Evolutionary conservation across 1,139 yeast species (phyloP).

Genomic region (Blastobotrys indianensis): DNA sequence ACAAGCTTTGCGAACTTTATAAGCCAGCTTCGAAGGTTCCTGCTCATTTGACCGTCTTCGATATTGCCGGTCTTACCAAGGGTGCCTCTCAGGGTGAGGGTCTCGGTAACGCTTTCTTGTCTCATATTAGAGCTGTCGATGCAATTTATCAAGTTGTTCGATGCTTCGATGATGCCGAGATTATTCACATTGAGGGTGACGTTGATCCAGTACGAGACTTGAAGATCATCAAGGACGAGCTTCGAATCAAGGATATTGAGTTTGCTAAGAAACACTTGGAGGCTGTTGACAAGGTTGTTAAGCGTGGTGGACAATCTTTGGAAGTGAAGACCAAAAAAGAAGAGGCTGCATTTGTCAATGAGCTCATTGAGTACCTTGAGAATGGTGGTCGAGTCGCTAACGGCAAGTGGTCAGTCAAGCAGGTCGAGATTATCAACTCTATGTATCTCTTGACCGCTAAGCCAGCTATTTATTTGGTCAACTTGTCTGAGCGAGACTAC

Average conservation of each 20-base stretch:
- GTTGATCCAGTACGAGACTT: slow-evolving; percentile 94
- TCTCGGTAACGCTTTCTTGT: slow-evolving; percentile 94
- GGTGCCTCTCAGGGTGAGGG: slow-evolving; percentile 99
- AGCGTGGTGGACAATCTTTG: slow-evolving; percentile 89
- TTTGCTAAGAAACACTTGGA: slow-evolving; percentile 89
- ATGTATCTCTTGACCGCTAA: slow-evolving; percentile 84
- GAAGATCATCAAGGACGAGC: slow-evolving; percentile 85
- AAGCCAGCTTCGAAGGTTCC: slow-evolving; percentile 86
- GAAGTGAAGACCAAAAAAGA: slow-evolving; percentile 94
- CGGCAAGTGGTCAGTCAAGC: slow-evolving; percentile 83
- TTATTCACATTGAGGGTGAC: slow-evolving; percentile 96
- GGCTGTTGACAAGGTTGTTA: slow-evolving; percentile 72
- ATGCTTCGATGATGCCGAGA: slow-evolving; percentile 97
- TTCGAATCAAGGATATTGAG: slow-evolving; percentile 94
- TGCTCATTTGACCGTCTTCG: slow-evolving; percentile 89
- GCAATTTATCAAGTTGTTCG: slow-evolving; percentile 97
- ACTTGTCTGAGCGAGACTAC: slow-evolving; percentile 89
- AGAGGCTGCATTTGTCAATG: slow-evolving; percentile 76
- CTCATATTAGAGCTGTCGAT: slow-evolving; percentile 97
- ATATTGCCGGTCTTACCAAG: slow-evolving; percentile 96
- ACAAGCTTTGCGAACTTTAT: slow-evolving; percentile 63
- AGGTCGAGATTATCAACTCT: slow-evolving; percentile 79
- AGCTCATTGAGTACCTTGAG: slow-evolving; percentile 69
- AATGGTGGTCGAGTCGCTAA: slow-evolving; percentile 87
- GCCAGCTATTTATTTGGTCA: slow-evolving; percentile 91